Percentiles rank a stretch among this genome's conserved stretches.
Conservation (phyloP, 768 basidiomycete species). For the Clathrus columnatus region DNA sequence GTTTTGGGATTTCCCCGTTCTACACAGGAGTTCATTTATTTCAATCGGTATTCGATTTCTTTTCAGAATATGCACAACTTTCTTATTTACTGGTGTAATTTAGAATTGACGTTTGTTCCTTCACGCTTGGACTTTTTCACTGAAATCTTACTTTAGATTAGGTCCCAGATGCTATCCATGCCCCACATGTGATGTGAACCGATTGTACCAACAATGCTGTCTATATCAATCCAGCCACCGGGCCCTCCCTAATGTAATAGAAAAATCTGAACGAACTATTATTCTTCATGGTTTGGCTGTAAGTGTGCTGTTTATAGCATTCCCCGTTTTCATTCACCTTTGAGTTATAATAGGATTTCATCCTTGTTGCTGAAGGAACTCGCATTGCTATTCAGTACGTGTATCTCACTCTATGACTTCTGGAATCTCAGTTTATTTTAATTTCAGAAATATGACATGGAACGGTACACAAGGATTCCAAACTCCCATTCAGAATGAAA, state of each 20-base stretch:
- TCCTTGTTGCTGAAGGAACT: slow-evolving; percentile 28
- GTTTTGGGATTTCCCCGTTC: slow-evolving; percentile 23
- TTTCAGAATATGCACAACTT: neutral
- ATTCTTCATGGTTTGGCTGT: slow-evolving; percentile 28
- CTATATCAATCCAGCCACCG: slow-evolving; percentile 21
- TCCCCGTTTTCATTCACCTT: neutral
- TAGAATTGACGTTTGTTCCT: slow-evolving; percentile 30
- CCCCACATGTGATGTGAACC: slow-evolving; percentile 27
- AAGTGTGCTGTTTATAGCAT: neutral
- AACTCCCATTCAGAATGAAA: slow-evolving; percentile 25
- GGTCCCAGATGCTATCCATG: slow-evolving; percentile 30
- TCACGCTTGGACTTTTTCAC: neutral
- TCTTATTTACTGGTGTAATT: slow-evolving; percentile 4
- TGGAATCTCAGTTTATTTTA: neutral
- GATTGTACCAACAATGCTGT: slow-evolving; percentile 19
- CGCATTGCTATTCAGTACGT: slow-evolving; percentile 29
- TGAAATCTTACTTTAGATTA: slow-evolving; percentile 10
- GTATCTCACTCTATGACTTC: neutral
- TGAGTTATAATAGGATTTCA: slow-evolving; percentile 27
- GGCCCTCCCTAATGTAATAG: slow-evolving; percentile 30
- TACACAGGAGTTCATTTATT: slow-evolving; percentile 48
- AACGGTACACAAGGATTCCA: slow-evolving; percentile 28
- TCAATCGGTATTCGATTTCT: slow-evolving; percentile 33
- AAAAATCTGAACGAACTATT: slow-evolving; percentile 27
- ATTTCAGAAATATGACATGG: slow-evolving; percentile 28